Conservation (phyloP, 805 yeast genomes). For the Novakomyces olei region DNA sequence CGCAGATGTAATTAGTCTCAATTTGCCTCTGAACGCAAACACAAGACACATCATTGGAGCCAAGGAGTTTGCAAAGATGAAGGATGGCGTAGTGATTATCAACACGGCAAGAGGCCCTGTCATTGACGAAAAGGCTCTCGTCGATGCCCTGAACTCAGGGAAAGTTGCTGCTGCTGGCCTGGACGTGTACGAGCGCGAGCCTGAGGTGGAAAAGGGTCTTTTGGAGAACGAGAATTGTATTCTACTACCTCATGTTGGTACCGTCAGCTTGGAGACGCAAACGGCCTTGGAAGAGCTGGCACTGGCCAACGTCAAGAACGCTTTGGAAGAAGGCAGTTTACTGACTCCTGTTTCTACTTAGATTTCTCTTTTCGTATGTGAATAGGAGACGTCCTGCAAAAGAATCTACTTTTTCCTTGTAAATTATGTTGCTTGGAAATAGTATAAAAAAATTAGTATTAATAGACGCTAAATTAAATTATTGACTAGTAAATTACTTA, state of each 20-base stretch:
- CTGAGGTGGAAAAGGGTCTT: slow-evolving; percentile 28
- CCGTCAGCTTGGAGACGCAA: slow-evolving; percentile 53
- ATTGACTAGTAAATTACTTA: no score
- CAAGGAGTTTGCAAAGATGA: slow-evolving; percentile 25
- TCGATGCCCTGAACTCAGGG: slow-evolving; percentile 26
- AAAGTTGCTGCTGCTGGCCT: slow-evolving; percentile 31
- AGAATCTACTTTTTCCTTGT: no score
- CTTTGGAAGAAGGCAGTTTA: no score
- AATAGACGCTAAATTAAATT: no score
- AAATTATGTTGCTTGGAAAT: no score
- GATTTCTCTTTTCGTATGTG: no score
- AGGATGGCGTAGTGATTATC: slow-evolving; percentile 30
- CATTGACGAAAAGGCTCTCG: slow-evolving; percentile 31
- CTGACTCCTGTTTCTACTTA: no score
- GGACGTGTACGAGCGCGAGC: slow-evolving; percentile 42
- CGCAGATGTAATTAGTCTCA: slow-evolving; percentile 29
- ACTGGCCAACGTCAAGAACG: slow-evolving; percentile 41
- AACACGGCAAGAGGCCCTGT: slow-evolving; percentile 44
- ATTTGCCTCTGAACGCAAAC: slow-evolving; percentile 30
- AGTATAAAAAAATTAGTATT: no score
- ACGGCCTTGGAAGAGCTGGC: slow-evolving; percentile 61
- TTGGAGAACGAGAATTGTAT: slow-evolving; percentile 29
- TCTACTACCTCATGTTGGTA: slow-evolving; percentile 77
- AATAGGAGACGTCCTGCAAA: no score
- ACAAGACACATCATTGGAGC: slow-evolving; percentile 29